Percentiles rank a stretch among this genome's conserved stretches.
These are phyloP conservation scores for Davidsoniella virescens DNA, from an alignment of 2,329 filamentous ascomycete genomes.

Conservation along the genomic window DNA sequence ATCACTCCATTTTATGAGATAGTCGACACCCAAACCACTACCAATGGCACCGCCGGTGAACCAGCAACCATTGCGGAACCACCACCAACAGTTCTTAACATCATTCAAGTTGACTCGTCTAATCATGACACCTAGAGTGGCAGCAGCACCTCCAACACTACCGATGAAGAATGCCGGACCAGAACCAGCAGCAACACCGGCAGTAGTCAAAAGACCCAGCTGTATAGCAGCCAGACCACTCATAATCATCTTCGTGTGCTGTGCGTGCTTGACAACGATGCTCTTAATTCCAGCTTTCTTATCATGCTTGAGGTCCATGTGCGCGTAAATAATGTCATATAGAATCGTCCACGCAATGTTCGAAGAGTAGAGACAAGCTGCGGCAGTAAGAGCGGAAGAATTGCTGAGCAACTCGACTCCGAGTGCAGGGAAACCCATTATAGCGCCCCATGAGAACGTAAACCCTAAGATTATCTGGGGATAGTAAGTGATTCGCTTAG, in stretches of 20 bases:
- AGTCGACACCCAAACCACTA: slow-evolving; percentile 42
- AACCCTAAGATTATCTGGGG: slow-evolving; percentile 70
- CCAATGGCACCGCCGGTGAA: slow-evolving; percentile 49
- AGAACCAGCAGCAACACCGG: slow-evolving; percentile 50
- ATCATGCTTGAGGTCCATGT: slow-evolving; percentile 82
- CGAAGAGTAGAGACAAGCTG: slow-evolving; percentile 54
- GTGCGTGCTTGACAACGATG: slow-evolving; percentile 65
- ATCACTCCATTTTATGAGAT: slow-evolving; percentile 28
- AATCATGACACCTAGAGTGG: slow-evolving; percentile 50
- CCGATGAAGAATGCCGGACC: slow-evolving; percentile 53
- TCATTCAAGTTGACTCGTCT: slow-evolving; percentile 47
- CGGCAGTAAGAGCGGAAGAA: slow-evolving; percentile 44
- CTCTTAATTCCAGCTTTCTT: slow-evolving; percentile 76
- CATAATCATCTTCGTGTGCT: slow-evolving; percentile 60
- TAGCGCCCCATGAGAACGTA: slow-evolving; percentile 78
- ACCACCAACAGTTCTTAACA: slow-evolving; percentile 58
- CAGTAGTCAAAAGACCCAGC: slow-evolving; percentile 50
- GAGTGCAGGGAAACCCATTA: slow-evolving; percentile 75
- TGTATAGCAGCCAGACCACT: slow-evolving; percentile 54
- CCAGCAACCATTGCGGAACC: slow-evolving; percentile 57
- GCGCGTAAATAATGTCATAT: slow-evolving; percentile 88
- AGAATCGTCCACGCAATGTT: slow-evolving; percentile 77
- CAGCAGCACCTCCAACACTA: slow-evolving; percentile 47
- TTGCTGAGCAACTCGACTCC: slow-evolving; percentile 58
- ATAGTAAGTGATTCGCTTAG: slow-evolving; percentile 76